These are phyloP conservation scores for Podila minutissima DNA, from an alignment of 192 early-diverging fungal species.

Conservation along the genomic window DNA sequence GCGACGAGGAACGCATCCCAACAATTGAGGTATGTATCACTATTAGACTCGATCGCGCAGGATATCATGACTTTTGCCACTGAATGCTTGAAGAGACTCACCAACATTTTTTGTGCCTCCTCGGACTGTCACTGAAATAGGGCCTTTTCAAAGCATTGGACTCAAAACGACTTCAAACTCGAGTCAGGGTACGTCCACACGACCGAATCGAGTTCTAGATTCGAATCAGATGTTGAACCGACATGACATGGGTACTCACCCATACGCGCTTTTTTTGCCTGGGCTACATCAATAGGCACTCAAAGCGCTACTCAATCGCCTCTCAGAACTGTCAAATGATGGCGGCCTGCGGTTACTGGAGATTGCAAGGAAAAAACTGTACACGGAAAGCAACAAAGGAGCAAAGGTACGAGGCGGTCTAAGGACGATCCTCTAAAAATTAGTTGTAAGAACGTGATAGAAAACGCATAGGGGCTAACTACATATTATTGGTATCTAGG, in stretches of 20 bases:
- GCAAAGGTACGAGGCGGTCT: slow-evolving; percentile 3
- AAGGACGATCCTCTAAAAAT: too few relatives aligned
- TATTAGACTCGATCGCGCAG: not conserved
- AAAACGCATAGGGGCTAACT: not conserved
- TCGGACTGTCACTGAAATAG: not conserved
- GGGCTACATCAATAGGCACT: slow-evolving; percentile 16
- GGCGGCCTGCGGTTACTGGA: slow-evolving; percentile 12
- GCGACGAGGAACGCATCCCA: not conserved
- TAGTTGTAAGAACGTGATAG: slow-evolving; percentile 2
- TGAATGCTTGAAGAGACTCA: not conserved
- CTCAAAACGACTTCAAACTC: not conserved
- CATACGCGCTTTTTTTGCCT: not conserved
- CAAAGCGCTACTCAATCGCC: slow-evolving; percentile 35
- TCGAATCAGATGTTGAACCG: not conserved
- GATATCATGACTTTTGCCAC: not conserved
- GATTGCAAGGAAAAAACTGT: slow-evolving; percentile 14
- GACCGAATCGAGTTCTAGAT: too few relatives aligned
- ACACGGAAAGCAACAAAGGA: slow-evolving; percentile 43
- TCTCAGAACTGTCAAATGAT: slow-evolving; percentile 10
- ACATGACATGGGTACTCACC: not conserved
- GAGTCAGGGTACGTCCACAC: not conserved
- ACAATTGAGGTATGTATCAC: not conserved
- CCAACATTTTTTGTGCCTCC: not conserved
- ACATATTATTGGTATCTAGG: slow-evolving; percentile 5
- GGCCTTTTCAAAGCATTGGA: slow-evolving; percentile 1